phyloP scores from a whole-genome alignment of 257 asterid genomes.

The Jacaranda mimosifolia region DNA sequence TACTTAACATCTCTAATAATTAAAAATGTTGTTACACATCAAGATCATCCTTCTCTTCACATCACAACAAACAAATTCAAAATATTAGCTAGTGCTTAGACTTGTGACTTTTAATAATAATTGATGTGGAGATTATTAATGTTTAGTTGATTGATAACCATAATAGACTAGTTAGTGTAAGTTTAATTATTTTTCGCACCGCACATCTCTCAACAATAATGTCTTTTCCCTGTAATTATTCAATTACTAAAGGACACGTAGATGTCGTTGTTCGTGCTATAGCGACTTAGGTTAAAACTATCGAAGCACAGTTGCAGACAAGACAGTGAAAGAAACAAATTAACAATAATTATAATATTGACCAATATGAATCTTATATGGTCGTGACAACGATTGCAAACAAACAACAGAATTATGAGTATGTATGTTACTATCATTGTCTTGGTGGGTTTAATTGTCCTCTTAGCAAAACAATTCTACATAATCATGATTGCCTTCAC shows the following conservation, averaged over 20 bases:
- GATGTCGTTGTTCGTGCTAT: conserved; percentile 27
- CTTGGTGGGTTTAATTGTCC: conserved; percentile 39
- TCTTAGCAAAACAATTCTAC: conserved; percentile 1
- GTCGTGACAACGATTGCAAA: conserved; percentile 25
- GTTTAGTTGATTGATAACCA: background rate
- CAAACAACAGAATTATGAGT: conserved; percentile 16
- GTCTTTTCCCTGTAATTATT: conserved; percentile 7
- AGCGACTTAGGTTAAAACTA: conserved; percentile 14
- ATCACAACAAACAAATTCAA: background rate
- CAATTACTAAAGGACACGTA: background rate
- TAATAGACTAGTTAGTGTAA: background rate
- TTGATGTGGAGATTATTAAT: background rate
- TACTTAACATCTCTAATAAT: no score
- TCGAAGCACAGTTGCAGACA: conserved; percentile 1
- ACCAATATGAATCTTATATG: conserved; percentile 27
- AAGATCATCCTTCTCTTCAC: no score
- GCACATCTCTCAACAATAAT: background rate
- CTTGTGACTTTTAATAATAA: background rate
- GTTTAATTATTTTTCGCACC: background rate
- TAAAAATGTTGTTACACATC: no score
- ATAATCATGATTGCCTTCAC: background rate
- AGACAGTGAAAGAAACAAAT: conserved; percentile 29
- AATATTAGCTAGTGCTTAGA: background rate
- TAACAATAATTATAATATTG: conserved; percentile 24
- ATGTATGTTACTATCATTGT: conserved; percentile 17